phyloP scores from a whole-genome alignment of 768 basidiomycete genomes.

The Russula ochroleuca region DNA sequence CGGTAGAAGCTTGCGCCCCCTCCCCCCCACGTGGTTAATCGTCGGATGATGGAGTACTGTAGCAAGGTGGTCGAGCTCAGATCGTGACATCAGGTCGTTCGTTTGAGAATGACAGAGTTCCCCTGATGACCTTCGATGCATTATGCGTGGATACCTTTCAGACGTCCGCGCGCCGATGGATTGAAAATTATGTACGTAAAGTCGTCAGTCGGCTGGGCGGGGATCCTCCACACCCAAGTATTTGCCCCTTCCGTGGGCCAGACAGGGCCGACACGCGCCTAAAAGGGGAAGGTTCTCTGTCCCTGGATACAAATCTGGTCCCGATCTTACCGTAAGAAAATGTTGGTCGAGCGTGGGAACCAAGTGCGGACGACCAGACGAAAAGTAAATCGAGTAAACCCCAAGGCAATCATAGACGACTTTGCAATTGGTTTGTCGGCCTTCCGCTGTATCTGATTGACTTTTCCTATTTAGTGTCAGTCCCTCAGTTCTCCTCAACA shows the following conservation, averaged over 20 bases:
- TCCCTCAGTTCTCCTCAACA: neutral
- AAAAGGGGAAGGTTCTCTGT: neutral
- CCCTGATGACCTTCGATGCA: neutral
- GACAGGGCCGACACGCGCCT: neutral
- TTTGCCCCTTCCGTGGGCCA: neutral
- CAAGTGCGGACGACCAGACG: neutral
- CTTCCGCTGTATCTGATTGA: neutral
- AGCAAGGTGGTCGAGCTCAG: neutral
- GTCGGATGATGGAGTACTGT: neutral
- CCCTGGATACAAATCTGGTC: neutral
- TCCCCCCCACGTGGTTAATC: neutral
- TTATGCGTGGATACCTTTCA: neutral
- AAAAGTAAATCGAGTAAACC: neutral
- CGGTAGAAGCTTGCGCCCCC: neutral
- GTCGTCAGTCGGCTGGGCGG: neutral
- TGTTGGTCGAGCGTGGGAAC: slow-evolving; percentile 6
- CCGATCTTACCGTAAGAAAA: neutral
- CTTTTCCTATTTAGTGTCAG: neutral
- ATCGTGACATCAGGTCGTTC: neutral
- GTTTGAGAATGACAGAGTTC: neutral
- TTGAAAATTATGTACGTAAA: neutral
- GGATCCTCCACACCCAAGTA: neutral
- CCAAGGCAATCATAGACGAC: neutral
- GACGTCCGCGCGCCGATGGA: neutral
- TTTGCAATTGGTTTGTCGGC: neutral